phyloP scores from a whole-genome alignment of 768 basidiomycete genomes.

The Tulasnella sp. region DNA sequence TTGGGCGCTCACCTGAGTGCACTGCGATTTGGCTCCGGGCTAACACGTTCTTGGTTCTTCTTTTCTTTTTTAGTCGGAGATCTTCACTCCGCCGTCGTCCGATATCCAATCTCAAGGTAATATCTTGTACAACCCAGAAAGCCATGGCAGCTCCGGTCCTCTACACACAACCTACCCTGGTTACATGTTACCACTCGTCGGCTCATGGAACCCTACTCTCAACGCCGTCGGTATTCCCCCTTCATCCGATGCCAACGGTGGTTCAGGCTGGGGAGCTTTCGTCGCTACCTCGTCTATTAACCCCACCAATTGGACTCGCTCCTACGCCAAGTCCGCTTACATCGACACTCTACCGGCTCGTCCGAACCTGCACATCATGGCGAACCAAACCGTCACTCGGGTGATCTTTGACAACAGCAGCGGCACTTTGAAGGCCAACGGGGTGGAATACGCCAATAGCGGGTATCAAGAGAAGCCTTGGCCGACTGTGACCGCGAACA shows the following conservation, averaged over 20 bases:
- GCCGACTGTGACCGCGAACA: slow-evolving; percentile 51
- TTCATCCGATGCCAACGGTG: slow-evolving; percentile 45
- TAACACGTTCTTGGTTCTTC: not conserved
- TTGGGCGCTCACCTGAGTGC: not conserved
- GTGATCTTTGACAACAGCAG: slow-evolving; percentile 42
- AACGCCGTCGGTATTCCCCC: slow-evolving; percentile 44
- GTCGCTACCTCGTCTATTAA: slow-evolving; percentile 60
- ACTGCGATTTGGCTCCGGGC: not conserved
- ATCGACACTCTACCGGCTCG: slow-evolving; percentile 62
- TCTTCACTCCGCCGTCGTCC: slow-evolving; percentile 49
- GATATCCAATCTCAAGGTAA: slow-evolving; percentile 42
- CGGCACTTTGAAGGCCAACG: slow-evolving; percentile 39
- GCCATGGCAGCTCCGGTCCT: slow-evolving; percentile 53
- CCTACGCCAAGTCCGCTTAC: slow-evolving; percentile 61
- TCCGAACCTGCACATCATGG: slow-evolving; percentile 58
- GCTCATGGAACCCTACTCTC: slow-evolving; percentile 54
- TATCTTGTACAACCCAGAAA: slow-evolving; percentile 45
- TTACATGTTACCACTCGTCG: slow-evolving; percentile 48
- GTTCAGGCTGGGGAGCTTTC: slow-evolving; percentile 49
- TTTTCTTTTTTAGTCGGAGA: slow-evolving; percentile 41
- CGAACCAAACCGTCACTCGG: slow-evolving; percentile 56
- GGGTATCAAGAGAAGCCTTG: slow-evolving; percentile 32
- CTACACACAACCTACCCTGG: slow-evolving; percentile 50
- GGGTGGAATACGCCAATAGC: slow-evolving; percentile 48
- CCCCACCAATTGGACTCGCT: slow-evolving; percentile 58